Evolutionary conservation across 345 rosid genomes (phyloP), one percentile per base, ranked within the genome.

Genomic region (Combretum micranthum): DNA sequence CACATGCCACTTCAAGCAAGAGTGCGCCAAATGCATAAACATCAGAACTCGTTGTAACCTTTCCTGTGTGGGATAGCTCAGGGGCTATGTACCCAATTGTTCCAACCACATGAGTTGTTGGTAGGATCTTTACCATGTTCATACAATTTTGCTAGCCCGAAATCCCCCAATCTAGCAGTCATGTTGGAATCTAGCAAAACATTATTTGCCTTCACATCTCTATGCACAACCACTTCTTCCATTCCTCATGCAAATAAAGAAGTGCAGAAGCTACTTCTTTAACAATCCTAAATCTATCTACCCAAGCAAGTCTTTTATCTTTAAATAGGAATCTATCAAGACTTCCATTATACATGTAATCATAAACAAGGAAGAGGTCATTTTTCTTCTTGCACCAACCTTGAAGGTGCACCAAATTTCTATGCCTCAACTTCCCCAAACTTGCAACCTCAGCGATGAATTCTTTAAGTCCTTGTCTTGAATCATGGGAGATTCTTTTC

Each of bases 41-140:
- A 56, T 90, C 95, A 0, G 93, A 75, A 56, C 87, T 63, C n/a
- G 88, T 64, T 4, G 88, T 77, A 13, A 85, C 76, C 75, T 77
- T 83, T 12, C 88, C 93, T 0, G 85, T 79, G 21, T 90, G 78
- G 17, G 82, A 79, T 46, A 84, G 32, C 60, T 90, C 97, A 0
- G 93, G 93, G 0, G 97, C 87, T 15, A 90, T 74, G 54, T 87
- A 90, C 53, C 95, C 95, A 8, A 87, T 42, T 0, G 90, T 90
- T 52, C 97, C 97, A 5, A 81, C 83, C 4, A 90, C 65, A 54
- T 56, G 60, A 0, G 95, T 83, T 9, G 85, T 83, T n/a, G 53
- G 83, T 88, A 12, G 82, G 73, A 19, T 59, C 52, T 44, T 66
- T 69, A 2, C 84, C 92, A 15, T 79, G 97, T 45, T 86, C 85